These are phyloP conservation scores for Starmerella scarabaei DNA, from an alignment of 805 yeast genomes.

Conservation along the genomic window DNA sequence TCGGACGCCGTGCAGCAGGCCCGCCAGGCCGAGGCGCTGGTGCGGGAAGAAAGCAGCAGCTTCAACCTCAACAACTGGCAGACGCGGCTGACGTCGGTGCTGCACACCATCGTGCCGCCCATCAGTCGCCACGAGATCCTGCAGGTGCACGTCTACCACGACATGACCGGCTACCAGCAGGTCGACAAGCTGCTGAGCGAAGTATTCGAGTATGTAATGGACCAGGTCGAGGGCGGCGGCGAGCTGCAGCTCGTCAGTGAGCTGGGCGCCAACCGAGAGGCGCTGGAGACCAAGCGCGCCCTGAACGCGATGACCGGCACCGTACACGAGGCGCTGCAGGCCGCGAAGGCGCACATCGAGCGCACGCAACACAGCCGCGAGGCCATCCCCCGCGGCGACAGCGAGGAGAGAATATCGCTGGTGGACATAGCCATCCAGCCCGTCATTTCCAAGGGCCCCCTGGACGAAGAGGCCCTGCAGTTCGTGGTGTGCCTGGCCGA, in stretches of 20 bases:
- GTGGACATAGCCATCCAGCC: slow-evolving; percentile 63
- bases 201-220: slow-evolving; percentile 46
- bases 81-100: slow-evolving; percentile 28
- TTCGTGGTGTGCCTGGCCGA: slow-evolving; percentile 71
- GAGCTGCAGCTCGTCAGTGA: slow-evolving; percentile 41
- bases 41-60: slow-evolving; percentile 26
- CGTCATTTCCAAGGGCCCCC: slow-evolving; percentile 21
- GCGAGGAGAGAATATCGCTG: slow-evolving; percentile 34
- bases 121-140: slow-evolving; percentile 34
- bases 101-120: slow-evolving; percentile 35
- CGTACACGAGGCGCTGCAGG: slow-evolving; percentile 70
- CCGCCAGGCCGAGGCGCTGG: slow-evolving; percentile 29
- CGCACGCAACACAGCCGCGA: slow-evolving; percentile 34
- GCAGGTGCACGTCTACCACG: slow-evolving; percentile 33
- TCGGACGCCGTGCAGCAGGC: slow-evolving; percentile 25
- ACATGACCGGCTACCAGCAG: slow-evolving; percentile 34
- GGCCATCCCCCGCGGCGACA: slow-evolving; percentile 12
- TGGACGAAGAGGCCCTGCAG: slow-evolving; percentile 36
- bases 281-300: slow-evolving; percentile 24
- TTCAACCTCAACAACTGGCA: slow-evolving; percentile 23
- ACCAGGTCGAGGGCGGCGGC: slow-evolving; percentile 60
- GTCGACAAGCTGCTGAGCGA: slow-evolving; percentile 38
- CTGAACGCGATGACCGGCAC: slow-evolving; percentile 68
- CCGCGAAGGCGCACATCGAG: slow-evolving; percentile 77
- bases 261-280: slow-evolving; percentile 31